Evolutionary conservation across 208 protist genomes (phyloP).

Genomic region (Naegleria gruberi): DNA sequence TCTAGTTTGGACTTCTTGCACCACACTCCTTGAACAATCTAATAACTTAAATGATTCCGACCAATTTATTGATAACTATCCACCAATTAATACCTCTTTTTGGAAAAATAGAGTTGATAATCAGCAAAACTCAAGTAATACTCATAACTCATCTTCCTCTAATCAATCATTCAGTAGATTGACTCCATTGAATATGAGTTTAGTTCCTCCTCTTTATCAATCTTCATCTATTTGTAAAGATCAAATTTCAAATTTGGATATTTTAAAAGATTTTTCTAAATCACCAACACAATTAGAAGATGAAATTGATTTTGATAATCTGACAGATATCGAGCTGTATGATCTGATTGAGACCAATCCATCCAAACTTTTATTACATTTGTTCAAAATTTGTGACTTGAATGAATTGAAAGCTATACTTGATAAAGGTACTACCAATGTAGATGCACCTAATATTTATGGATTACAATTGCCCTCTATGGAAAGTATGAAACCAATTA

Average conservation of each 20-base stretch:
- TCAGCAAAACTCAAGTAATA: background rate
- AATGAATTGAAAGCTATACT: background rate
- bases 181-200: background rate
- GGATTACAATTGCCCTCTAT: background rate
- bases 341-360: background rate
- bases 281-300: background rate
- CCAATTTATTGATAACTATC: background rate
- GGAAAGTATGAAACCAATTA: background rate
- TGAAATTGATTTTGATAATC: background rate
- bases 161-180: background rate
- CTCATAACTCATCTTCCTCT: background rate
- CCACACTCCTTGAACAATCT: background rate
- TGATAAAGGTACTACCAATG: background rate
- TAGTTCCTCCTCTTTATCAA: background rate
- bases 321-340: background rate
- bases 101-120: background rate
- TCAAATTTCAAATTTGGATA: background rate
- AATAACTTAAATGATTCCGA: background rate
- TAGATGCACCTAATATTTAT: background rate
- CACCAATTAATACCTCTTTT: background rate
- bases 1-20: background rate
- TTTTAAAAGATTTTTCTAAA: background rate
- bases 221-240: background rate
- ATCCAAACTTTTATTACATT: background rate
- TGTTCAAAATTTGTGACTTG: background rate